Base-by-base conservation (phyloP, 148 eudicot genomes). In the Silene latifolia region DNA sequence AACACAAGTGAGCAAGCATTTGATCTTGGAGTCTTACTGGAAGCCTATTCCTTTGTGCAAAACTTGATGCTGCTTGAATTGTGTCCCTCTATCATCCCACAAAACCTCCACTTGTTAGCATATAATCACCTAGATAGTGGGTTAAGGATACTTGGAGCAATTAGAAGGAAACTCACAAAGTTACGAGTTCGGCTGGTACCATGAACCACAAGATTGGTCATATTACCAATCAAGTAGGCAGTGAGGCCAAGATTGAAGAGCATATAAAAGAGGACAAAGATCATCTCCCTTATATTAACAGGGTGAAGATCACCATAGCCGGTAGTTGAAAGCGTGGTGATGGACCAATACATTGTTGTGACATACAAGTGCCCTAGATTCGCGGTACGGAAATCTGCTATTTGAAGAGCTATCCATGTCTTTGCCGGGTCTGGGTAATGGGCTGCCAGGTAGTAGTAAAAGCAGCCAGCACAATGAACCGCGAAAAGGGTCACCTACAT, bases 271-370 rank as follows among this genome's bases (percentile, higher is more conserved):
- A 86, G 82, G 74, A 74, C 88, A 54, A 93, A 93, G 32, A 89
- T 17, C 98, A 83, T 93, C 80, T 93, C 98, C 70, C 78, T 19
- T 53, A 67, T 67, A 82, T 89, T 89, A 29, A 87, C 92, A 46
- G 98, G 85, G 75, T 93, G 98, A 48, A 90, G 71, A 81, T 93
- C 98, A 78, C 98, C 98, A 76, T 93, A 93, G 18, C 98, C 98
- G 8, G 87, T 84, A 0, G 97, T 90, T 1, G 97, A 75, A 21
- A 85, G 90, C 8, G 98, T 93, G 71, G 90, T 88, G 29, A 91
- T 90, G 61, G 98, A 91, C 98, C 98, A 93, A 68, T 93, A 91
- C 54, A 93, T 74, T 25, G 96, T 79, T 17, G 87, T 87, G 17
- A 91, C 83, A 65, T 93, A 93, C 9, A 85, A 77, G 25, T 44